Conservation (phyloP, 257 asterid species). For the Petunia secreta region DNA sequence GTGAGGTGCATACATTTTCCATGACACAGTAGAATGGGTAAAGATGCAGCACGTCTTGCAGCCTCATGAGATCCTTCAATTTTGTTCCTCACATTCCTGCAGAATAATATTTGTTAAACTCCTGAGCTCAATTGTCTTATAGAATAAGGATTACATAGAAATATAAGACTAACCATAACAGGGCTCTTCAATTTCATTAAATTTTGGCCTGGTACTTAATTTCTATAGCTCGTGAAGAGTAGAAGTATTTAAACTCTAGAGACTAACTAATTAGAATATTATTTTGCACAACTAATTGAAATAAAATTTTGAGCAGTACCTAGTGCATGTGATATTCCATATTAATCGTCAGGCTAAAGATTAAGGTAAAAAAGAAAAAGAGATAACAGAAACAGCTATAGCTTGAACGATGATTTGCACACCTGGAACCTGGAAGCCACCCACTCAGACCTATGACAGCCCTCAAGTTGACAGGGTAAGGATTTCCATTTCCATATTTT, state of each 20-base stretch:
- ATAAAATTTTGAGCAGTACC: background rate
- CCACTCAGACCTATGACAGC: constrained; percentile 89
- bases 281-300: background rate
- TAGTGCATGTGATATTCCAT: background rate
- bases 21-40: constrained; percentile 88
- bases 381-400: background rate
- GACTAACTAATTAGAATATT: background rate
- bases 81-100: constrained; percentile 76
- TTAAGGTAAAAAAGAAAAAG: background rate
- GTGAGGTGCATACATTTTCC: constrained; percentile 65
- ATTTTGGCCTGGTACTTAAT: background rate
- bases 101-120: constrained; percentile 26
- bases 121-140: background rate
- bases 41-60: constrained; percentile 83
- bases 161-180: background rate
- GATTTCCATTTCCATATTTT: constrained; percentile 76
- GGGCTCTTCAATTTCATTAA: too few species aligned
- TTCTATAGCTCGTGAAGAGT: background rate
- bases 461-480: constrained; percentile 74
- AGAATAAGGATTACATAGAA: background rate
- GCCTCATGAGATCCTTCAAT: constrained; percentile 85
- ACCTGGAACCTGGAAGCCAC: constrained; percentile 99
- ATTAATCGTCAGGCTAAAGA: background rate
- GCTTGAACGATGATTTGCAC: background rate
- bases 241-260: background rate